Evolutionary conservation across 768 basidiomycete genomes (phyloP), one percentile per base, ranked within the genome.

Genomic region (Omphalotus guepiniiformis): DNA sequence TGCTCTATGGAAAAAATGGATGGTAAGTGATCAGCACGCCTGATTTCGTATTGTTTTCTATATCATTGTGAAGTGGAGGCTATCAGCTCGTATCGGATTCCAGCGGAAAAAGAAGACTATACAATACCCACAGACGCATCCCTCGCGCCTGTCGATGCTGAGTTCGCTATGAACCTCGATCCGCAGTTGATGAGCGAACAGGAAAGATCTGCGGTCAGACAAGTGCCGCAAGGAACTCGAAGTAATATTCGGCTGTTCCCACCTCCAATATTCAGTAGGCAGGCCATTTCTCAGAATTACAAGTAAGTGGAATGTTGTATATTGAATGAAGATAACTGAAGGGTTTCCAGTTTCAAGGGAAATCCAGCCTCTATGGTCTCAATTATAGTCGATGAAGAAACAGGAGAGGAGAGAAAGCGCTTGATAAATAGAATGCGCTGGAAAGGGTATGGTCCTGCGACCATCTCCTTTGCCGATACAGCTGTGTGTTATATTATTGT

Each of bases 391-490:
- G 81, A 87, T 55, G 85, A 84, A 60, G 79, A 78, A 51, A 92
- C 87, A 0, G 89, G 91, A 21, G 81, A 86, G 57, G 89, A 91
- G 62, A 81, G 77, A 58, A 87, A 85, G 54, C 75, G 91, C 2
- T 71, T 90, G n/a, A 86, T 94, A 50, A 93, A 93, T 61, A 76
- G 76, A 49, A 82, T 83, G 72, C 78, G 89, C n/a, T 90, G 89
- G 86, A 90, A 85, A 59, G 85, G 87, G 13, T 84, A 79, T 55
- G 88, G 86, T 4, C 86, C 87, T 28, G 79, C 79, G 8, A 76
- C 84, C 12, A 79, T 90, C 46, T 72, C 80, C 54, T 89, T 85
- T 54, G 58, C 72, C 5, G 89, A 91, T 53, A 64, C 65, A 50
- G 69, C 68, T 54, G 85, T 81, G 56, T 34, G 69, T 50, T 4